phyloP scores from a whole-genome alignment of 805 yeast genomes.

The Priceomyces haplophilus region DNA sequence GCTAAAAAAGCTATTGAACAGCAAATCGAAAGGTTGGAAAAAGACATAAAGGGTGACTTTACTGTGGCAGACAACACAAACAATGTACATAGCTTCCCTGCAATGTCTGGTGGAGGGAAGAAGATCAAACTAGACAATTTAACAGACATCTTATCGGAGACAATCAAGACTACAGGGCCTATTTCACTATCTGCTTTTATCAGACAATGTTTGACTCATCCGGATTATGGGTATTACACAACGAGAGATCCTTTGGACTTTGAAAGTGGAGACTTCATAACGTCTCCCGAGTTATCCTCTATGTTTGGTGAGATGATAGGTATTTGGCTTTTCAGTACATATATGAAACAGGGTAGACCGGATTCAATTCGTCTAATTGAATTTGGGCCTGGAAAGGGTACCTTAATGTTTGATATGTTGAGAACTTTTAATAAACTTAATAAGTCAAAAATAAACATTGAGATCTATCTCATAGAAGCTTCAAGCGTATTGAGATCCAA shows the following conservation, averaged over 20 bases:
- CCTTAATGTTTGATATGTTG: constrained; percentile 66
- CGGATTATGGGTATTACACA: constrained; percentile 75
- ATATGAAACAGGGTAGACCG: constrained; percentile 58
- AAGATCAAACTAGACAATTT: constrained; percentile 21
- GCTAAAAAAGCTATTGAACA: constrained; percentile 33
- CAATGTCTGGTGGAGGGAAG: constrained; percentile 12
- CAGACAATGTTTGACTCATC: constrained; percentile 79
- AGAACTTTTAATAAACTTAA: constrained; percentile 43
- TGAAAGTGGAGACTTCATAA: constrained; percentile 68
- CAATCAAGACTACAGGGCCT: constrained; percentile 72
- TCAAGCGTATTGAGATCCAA: constrained; percentile 58
- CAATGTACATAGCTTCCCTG: constrained; percentile 36
- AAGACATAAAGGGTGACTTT: constrained; percentile 35
- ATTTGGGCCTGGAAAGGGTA: constrained; percentile 85
- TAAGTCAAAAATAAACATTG: constrained; percentile 26
- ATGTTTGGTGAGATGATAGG: constrained; percentile 86
- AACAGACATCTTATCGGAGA: constrained; percentile 41
- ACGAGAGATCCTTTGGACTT: constrained; percentile 68
- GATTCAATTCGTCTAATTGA: constrained; percentile 56
- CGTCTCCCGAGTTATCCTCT: constrained; percentile 84
- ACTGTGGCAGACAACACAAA: constrained; percentile 33
- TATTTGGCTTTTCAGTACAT: constrained; percentile 59
- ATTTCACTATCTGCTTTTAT: constrained; percentile 68
- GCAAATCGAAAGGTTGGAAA: constrained; percentile 31
- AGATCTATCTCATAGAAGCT: constrained; percentile 65